Conservation (phyloP, 371 early-diverging fungal genomes). For the Aphelidium insulamus region DNA sequence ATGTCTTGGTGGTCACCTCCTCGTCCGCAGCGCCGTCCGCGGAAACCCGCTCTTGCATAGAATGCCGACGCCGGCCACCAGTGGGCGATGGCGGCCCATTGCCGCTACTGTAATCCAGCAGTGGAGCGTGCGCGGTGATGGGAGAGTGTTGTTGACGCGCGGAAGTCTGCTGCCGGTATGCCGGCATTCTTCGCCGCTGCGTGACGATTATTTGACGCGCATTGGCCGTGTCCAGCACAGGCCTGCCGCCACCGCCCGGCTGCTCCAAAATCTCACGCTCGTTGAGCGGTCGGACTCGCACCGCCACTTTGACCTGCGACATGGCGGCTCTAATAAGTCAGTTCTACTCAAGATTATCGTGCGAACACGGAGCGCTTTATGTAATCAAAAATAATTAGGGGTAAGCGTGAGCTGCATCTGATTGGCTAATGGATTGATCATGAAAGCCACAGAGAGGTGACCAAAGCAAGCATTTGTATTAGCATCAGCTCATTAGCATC, state of each 20-base stretch:
- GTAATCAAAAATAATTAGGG: too few species aligned
- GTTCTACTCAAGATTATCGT: too few species aligned
- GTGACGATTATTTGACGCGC: conserved; percentile 8
- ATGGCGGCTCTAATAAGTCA: too few species aligned
- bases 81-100: conserved; percentile 30
- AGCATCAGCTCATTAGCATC: too few species aligned
- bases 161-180: conserved; percentile 1
- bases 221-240: too few species aligned
- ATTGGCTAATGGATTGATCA: too few species aligned
- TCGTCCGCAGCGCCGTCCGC: conserved; percentile 13
- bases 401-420: too few species aligned
- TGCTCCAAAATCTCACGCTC: conserved; percentile 44
- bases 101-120: conserved; percentile 6
- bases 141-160: conserved; percentile 1
- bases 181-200: conserved; percentile 3
- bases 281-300: conserved; percentile 53
- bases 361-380: too few species aligned
- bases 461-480: too few species aligned
- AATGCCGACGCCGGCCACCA: conserved; percentile 23
- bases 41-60: conserved; percentile 5
- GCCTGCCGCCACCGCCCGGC: conserved; percentile 5
- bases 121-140: neutral
- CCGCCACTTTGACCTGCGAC: conserved; percentile 58
- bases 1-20: conserved; percentile 26
- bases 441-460: too few species aligned